A percentile compares a stretch with the other conserved stretches of the same genome.
These are phyloP conservation scores for Cydonia oblonga DNA, from an alignment of 331 rosid genomes.

Conservation along the genomic window DNA sequence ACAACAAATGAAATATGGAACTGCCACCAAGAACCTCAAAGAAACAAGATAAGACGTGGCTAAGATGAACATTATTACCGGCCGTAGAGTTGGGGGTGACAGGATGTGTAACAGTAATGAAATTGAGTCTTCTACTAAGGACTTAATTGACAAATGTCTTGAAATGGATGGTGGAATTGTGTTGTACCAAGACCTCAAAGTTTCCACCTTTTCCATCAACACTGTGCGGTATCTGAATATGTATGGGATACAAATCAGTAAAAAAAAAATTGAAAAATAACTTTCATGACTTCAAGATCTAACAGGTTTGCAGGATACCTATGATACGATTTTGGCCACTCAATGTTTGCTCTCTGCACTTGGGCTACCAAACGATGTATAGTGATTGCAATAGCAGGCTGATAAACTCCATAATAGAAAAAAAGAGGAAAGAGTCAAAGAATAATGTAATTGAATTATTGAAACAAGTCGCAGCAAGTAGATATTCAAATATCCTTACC, in stretches of 20 bases:
- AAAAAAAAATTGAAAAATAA: not conserved
- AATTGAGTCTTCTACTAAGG: slow-evolving; percentile 70
- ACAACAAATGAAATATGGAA: not conserved
- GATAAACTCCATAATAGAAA: slow-evolving; percentile 45
- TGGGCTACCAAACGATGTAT: slow-evolving; percentile 68
- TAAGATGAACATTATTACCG: slow-evolving; percentile 42
- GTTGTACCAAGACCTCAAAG: slow-evolving; percentile 63
- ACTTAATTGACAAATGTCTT: slow-evolving; percentile 56
- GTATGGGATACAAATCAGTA: slow-evolving; percentile 12
- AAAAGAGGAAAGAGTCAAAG: not conserved
- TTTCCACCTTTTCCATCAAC: slow-evolving; percentile 55
- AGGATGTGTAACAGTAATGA: slow-evolving; percentile 72
- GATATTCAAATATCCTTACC: slow-evolving; percentile 39
- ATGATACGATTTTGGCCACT: slow-evolving; percentile 81
- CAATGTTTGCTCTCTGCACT: slow-evolving; percentile 78
- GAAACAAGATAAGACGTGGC: not conserved
- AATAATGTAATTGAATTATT: slow-evolving; percentile 16
- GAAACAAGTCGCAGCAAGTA: not conserved
- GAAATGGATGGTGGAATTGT: slow-evolving; percentile 59
- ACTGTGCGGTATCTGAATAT: slow-evolving; percentile 50
- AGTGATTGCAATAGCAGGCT: slow-evolving; percentile 47
- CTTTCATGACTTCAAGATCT: slow-evolving; percentile 7
- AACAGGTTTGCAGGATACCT: slow-evolving; percentile 41
- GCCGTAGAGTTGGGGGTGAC: slow-evolving; percentile 71
- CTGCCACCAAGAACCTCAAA: not conserved